These are phyloP conservation scores for Bertia moriformis DNA, from an alignment of 2,329 filamentous ascomycete genomes.

Conservation along the genomic window DNA sequence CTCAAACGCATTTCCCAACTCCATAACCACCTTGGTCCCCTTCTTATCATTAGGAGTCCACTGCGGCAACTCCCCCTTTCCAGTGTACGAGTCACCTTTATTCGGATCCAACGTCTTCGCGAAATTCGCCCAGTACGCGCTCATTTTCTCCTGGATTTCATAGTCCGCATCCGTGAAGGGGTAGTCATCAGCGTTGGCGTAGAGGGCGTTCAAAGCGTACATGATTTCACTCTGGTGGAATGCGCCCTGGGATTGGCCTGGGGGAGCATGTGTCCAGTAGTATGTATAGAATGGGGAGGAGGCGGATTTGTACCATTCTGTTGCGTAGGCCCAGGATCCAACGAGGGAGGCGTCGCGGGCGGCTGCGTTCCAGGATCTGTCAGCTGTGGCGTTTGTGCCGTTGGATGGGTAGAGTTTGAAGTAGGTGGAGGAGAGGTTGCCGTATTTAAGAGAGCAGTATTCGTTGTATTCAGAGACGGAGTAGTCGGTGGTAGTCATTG, in stretches of 20 bases:
- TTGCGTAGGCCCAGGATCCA: slow-evolving; percentile 13
- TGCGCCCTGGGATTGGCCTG: slow-evolving; percentile 16
- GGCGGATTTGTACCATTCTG: slow-evolving; percentile 11
- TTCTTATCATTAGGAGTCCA: background rate
- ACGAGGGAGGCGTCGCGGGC: slow-evolving; percentile 10
- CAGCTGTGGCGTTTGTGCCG: slow-evolving; percentile 8
- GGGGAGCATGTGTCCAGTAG: slow-evolving; percentile 19
- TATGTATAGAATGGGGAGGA: slow-evolving; percentile 16
- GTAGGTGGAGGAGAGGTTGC: slow-evolving; percentile 8
- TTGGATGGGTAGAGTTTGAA: slow-evolving; percentile 12
- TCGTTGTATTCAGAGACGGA: slow-evolving; percentile 11
- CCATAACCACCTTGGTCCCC: background rate
- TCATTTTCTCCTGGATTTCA: slow-evolving; percentile 13
- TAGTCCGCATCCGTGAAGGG: slow-evolving; percentile 11
- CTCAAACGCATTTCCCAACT: background rate
- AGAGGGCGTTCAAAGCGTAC: slow-evolving; percentile 19
- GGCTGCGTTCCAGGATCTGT: slow-evolving; percentile 11
- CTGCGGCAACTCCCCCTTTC: background rate
- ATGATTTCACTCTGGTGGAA: slow-evolving; percentile 21
- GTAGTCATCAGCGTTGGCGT: slow-evolving; percentile 12
- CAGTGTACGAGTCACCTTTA: background rate
- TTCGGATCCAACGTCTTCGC: slow-evolving; percentile 7
- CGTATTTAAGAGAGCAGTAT: slow-evolving; percentile 5
- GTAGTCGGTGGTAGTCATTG: slow-evolving; percentile 8
- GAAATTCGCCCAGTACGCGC: slow-evolving; percentile 19